Percentiles rank a stretch among this genome's conserved stretches.
These are phyloP conservation scores for Aspergillus wentii DNA, from an alignment of 495 filamentous ascomycete genomes.

Conservation along the genomic window DNA sequence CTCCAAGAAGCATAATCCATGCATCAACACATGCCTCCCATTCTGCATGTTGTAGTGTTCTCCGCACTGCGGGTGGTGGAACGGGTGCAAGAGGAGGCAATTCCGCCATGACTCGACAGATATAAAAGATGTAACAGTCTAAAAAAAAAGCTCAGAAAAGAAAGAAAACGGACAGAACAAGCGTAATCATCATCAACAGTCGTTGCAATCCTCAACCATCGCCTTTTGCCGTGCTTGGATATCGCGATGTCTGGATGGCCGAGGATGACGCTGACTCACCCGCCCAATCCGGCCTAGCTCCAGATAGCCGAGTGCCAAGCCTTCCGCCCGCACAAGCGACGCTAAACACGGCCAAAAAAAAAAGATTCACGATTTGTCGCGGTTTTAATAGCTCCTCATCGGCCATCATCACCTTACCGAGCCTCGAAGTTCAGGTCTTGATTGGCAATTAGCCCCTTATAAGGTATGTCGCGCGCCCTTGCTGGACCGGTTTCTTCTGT, in stretches of 20 bases:
- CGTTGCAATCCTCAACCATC: background rate
- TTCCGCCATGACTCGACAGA: constrained; percentile 28
- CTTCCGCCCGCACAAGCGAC: constrained; percentile 28
- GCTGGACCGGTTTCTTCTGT: background rate
- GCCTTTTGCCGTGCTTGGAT: background rate
- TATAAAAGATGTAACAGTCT: background rate
- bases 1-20: constrained; percentile 62
- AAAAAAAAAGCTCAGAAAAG: background rate
- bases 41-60: constrained; percentile 59
- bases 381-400: constrained; percentile 22
- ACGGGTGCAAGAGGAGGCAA: constrained; percentile 72
- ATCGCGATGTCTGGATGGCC: constrained; percentile 3
- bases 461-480: constrained; percentile 9
- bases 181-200: constrained; percentile 2
- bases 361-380: no score
- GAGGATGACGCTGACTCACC: constrained; percentile 21
- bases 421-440: constrained; percentile 60
- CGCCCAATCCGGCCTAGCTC: constrained; percentile 24
- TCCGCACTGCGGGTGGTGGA: constrained; percentile 62
- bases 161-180: background rate
- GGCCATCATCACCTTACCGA: constrained; percentile 81
- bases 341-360: no score
- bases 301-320: constrained; percentile 43
- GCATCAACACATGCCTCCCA: constrained; percentile 77
- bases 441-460: constrained; percentile 40